A percentile compares a stretch with the other conserved stretches of the same genome.
Conservation (phyloP, 805 yeast genomes). For the Soucietia sequanensis region DNA sequence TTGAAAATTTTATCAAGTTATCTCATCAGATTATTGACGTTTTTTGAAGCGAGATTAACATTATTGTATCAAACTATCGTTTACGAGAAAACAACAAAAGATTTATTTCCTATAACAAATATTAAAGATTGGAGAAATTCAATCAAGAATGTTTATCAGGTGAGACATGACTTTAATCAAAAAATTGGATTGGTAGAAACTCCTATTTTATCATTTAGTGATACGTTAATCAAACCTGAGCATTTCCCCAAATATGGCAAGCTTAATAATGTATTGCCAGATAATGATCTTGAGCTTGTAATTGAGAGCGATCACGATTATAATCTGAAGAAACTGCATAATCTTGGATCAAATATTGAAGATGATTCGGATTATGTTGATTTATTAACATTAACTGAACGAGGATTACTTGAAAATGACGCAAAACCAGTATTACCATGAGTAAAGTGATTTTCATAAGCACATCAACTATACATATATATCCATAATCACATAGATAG, state of each 20-base stretch:
- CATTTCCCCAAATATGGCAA: slow-evolving; percentile 15
- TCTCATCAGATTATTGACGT: slow-evolving; percentile 29
- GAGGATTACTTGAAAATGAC: slow-evolving; percentile 14
- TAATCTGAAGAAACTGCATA: too few species aligned
- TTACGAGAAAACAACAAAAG: slow-evolving; percentile 18
- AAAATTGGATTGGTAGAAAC: slow-evolving; percentile 9
- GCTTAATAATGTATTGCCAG: slow-evolving; percentile 4
- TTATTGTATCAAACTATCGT: slow-evolving; percentile 30
- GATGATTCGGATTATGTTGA: slow-evolving; percentile 13
- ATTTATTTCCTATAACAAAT: slow-evolving; percentile 22
- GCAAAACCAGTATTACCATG: slow-evolving; percentile 1
- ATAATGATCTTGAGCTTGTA: too few species aligned
- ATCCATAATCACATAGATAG: too few species aligned
- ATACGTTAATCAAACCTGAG: slow-evolving; percentile 21
- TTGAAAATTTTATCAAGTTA: slow-evolving; percentile 25
- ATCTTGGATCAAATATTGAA: neutral
- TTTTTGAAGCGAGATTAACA: slow-evolving; percentile 25
- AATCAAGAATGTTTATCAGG: slow-evolving; percentile 19
- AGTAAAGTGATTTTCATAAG: too few species aligned
- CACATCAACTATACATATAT: too few species aligned
- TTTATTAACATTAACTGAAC: slow-evolving; percentile 8
- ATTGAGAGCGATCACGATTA: too few species aligned
- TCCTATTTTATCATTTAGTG: slow-evolving; percentile 15
- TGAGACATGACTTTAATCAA: slow-evolving; percentile 10
- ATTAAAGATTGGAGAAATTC: slow-evolving; percentile 26